These are phyloP conservation scores for Orbilia quercus DNA, from an alignment of 2,329 filamentous ascomycete species.

Conservation along the genomic window DNA sequence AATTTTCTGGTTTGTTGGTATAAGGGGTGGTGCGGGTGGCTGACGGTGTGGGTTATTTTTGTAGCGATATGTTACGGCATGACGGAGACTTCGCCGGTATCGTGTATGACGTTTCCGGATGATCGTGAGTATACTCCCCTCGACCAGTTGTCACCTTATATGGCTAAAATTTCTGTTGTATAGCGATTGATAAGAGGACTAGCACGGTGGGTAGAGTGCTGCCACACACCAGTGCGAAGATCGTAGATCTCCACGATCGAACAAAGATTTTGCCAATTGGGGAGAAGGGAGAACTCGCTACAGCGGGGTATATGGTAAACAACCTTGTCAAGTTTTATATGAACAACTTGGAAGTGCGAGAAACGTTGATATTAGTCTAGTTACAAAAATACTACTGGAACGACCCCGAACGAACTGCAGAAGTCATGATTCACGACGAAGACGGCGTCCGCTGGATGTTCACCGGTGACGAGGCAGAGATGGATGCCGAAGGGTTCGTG, in stretches of 20 bases:
- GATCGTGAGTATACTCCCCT: conserved; percentile 70
- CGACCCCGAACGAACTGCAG: conserved; percentile 75
- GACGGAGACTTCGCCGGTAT: conserved; percentile 85
- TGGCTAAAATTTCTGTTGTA: background rate
- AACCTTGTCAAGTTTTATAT: no score
- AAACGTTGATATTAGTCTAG: conserved; percentile 3
- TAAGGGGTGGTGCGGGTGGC: background rate
- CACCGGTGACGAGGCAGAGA: conserved; percentile 88
- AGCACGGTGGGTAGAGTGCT: conserved; percentile 81
- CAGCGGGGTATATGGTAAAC: conserved; percentile 86
- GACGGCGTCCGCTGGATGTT: conserved; percentile 81
- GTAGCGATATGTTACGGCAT: conserved; percentile 92
- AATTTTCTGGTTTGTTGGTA: background rate
- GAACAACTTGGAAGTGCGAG: no score
- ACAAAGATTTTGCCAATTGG: conserved; percentile 71
- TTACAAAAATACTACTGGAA: conserved; percentile 81
- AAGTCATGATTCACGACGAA: conserved; percentile 72
- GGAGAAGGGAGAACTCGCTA: conserved; percentile 81
- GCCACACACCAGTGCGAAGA: conserved; percentile 83
- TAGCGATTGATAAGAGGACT: conserved; percentile 70
- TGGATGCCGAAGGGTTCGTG: conserved; percentile 85
- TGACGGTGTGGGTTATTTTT: background rate
- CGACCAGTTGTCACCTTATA: background rate
- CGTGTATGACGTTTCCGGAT: conserved; percentile 80
- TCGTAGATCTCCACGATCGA: conserved; percentile 77